Evolutionary conservation across 2,329 filamentous ascomycete species (phyloP), one percentile per base, ranked within the genome.

Genomic region (Pseudopyricularia javanii): DNA sequence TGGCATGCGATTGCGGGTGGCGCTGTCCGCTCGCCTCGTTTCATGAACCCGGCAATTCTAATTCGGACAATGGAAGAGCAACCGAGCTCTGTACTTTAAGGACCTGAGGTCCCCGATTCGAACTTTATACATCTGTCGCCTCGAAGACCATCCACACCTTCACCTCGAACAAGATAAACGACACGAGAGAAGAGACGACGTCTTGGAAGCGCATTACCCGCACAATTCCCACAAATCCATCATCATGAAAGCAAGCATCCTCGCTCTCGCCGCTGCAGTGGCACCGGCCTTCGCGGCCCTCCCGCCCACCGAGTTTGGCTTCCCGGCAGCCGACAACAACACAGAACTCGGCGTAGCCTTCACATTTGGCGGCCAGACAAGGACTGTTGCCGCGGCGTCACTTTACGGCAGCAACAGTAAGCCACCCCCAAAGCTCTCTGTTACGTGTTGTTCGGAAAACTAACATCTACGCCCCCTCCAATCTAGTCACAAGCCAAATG

Each of bases 271-370:
- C 4, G n/a, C 50, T 4, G 53, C 47, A 15, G 53, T 47, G 3
- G 54, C 50, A 11, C 54, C 53, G 26, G 54, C 47, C 12, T 50
- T 56, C 53, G 40, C 40, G 37, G 35, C 53, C 24, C 47, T 56
- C 15, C 54, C 53, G 5, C 54, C 54, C n/a, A 50, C 53, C 3
- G 52, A 48, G 14, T 56, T 56, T 35, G 47, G 50, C 1, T 52
- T 56, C 7, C 54, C 54, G 9, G 26, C 28, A 6, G 49, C 47
- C n/a, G 53, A 47, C 34, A 50, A 50, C 12, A 49, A 55, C 33
- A 40, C 45, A 2, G 53, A 54, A 28, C 53, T 54, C 3, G 48
- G 49, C 37, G 53, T 56, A 15, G 47, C 47, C 15, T 56, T 51
- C 26, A 56, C 54, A 8, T 47, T 50, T 30, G 22, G 22, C 28